Evolutionary conservation across 2,329 filamentous ascomycete species (phyloP), one percentile per base, ranked within the genome.

Genomic region (Thelonectria discophora): DNA sequence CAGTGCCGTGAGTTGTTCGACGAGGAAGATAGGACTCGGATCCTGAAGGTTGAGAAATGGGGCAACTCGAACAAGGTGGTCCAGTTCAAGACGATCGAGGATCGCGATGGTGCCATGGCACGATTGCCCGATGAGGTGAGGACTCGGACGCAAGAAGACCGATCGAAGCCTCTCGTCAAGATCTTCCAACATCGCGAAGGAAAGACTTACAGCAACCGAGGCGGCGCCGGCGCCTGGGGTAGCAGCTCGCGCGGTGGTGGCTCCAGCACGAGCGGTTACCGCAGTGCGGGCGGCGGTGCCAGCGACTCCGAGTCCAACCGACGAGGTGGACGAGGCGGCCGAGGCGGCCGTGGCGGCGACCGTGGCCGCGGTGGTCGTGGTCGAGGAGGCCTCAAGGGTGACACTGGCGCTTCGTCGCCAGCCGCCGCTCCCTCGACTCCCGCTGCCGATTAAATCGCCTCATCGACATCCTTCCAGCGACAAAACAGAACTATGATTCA

Each of bases 1-100:
- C 91, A 94, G 63, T 90, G 92, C 39, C 89, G 90, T 58, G 89
- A 92, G 34, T 83, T 97, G 21, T 94, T 99, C 74, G 83, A 87
- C 1, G 89, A 95, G 12, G 92, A 97, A 71, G 93, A 97, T 74
- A 89, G 88, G 74, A 75, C 86, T 32, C 97, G 96, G 80, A 92
- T 97, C 66, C 78, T 87, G 56, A 90, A 89, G 78, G 84, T 94
- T 52, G 89, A 93, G 72, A 94, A 92, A 78, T 91, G 88, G 81
- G 90, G 90, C 39, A 88, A 88, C 72, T 88, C 88, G 64, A 93
- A 93, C 81, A 94, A 90, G 79, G 92, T 97, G 51, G 93, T 92
- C 24, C 90, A 94, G 67, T 98, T 98, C 80, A 88, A 90, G 74
- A 91, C 85, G 2, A 74, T 82, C 3, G 90, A 96, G 68, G 92